Conservation (phyloP, 1,284 basidiomycete species). For the Naganishia cerealis region DNA sequence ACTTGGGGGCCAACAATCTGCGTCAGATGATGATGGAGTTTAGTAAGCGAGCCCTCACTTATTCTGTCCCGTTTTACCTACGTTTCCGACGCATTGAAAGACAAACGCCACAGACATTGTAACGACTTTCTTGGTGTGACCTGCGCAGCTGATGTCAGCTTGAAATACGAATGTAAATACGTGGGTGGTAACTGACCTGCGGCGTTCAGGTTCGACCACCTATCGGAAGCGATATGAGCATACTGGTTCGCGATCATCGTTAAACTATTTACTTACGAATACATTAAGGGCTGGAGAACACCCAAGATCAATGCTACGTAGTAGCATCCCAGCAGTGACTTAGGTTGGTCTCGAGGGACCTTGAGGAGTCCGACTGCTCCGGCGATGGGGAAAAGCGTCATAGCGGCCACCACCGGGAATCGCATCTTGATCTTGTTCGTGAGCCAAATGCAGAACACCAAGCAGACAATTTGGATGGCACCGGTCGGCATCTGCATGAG, state of each 20-base stretch:
- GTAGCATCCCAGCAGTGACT: constrained; percentile 39
- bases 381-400: constrained; percentile 45
- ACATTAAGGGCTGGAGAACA: constrained; percentile 16
- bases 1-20: constrained; percentile 47
- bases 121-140: constrained; percentile 47
- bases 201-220: constrained; percentile 45
- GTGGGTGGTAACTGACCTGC: constrained; percentile 21
- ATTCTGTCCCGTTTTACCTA: neutral
- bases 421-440: constrained; percentile 59
- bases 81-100: constrained; percentile 42
- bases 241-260: neutral
- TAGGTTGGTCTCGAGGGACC: constrained; percentile 33
- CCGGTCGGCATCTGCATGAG: constrained; percentile 56
- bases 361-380: constrained; percentile 46
- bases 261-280: neutral
- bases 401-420: constrained; percentile 57
- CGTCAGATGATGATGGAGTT: neutral
- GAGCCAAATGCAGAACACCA: constrained; percentile 54
- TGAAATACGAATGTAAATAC: no score
- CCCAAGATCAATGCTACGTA: constrained; percentile 47
- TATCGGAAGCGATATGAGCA: constrained; percentile 1
- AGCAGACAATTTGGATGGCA: constrained; percentile 57
- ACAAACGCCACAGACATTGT: constrained; percentile 44
- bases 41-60: neutral
- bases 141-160: constrained; percentile 10